Evolutionary conservation across 305 asterid genomes (phyloP), one percentile per base, ranked within the genome.

Genomic region (Plantago coronopus): DNA sequence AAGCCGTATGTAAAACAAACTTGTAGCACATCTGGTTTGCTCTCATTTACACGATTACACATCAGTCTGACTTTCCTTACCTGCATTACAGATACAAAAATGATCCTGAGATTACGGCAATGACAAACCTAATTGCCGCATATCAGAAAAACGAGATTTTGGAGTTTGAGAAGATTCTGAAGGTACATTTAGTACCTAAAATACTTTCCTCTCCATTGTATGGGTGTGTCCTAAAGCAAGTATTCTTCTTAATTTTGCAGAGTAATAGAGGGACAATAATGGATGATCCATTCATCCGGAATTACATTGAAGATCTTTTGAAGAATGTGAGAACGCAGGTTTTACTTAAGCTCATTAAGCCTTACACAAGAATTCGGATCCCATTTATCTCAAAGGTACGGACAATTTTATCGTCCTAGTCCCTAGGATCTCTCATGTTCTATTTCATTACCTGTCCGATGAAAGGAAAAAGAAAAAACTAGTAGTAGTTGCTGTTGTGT

Each of bases 321-420:
- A 91, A 86, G 83, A 91, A 91, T 70, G 96, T 89, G 71, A 81
- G 98, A 68, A 91, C 97, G 27, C 98, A 89, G 69, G 98, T 91
- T 76, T 73, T 91, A 83, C 94, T 91, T 40, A 91, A 89, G 83
- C 95, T 91, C 74, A 91, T 88, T 49, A 91, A 86, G 83, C 97
- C 96, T 64, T 93, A 93, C 77, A 89, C 98, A 48, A 84, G 97
- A 74, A 87, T 93, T 38, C 85, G 96, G 44, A 83, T 89, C 75
- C 97, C 97, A 57, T 93, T 93, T 71, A 89, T 93, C 77, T 93
- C 97, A 45, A 82, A 86, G 96, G 98, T 87, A 70, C 43, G 45
- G 54, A 53, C 37, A 49, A 56, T 60, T 63, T 48, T n/a, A n/a
- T 54, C 19, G 10, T 54, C 57, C 61, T 37, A n/a, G n/a, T 65